Base-by-base conservation (phyloP, 768 basidiomycete genomes). In the Leucocoprinus leucothites region DNA sequence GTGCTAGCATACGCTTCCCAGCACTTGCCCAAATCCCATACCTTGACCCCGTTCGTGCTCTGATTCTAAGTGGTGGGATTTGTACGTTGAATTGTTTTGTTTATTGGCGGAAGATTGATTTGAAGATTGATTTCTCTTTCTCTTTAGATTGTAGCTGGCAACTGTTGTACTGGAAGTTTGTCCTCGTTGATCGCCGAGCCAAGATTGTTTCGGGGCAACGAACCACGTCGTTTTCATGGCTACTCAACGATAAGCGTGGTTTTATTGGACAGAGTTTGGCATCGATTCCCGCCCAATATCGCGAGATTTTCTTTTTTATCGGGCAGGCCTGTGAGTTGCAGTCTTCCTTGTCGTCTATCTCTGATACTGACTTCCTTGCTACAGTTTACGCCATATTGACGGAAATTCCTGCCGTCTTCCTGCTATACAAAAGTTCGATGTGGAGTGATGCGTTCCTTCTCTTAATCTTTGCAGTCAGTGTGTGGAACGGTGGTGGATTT, bases 91-190 rank as follows among this genome's bases (percentile, higher is more conserved):
- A 48, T 31, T 56, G 24, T n/a, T n/a, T n/a, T n/a, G n/a, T n/a
- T n/a, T n/a, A n/a, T n/a, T n/a, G n/a, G n/a, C n/a, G n/a, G n/a
- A n/a, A n/a, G n/a, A n/a, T n/a, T n/a, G n/a, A n/a, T n/a, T n/a
- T n/a, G n/a, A n/a, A n/a, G n/a, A n/a, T n/a, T n/a, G n/a, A n/a
- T n/a, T n/a, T n/a, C n/a, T n/a, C n/a, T n/a, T n/a, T n/a, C n/a
- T n/a, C n/a, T n/a, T n/a, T n/a, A 98, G 95, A 97, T 69, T 73
- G 91, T 34, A 78, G 91, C 31, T 98, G 96, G 96, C 96, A 98
- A 74, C 64, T 87, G 26, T 70, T 94, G 25, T 98, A 98, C 65
- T 98, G 92, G 89, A 96, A 97, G 85, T 92, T 96, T 68, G 82
- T 98, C 48, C 81, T 96, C 40, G 79, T 96, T 57, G 88, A 96